Evolutionary conservation across 768 basidiomycete species (phyloP), one percentile per base, ranked within the genome.

Genomic region (Pisolithus albus): DNA sequence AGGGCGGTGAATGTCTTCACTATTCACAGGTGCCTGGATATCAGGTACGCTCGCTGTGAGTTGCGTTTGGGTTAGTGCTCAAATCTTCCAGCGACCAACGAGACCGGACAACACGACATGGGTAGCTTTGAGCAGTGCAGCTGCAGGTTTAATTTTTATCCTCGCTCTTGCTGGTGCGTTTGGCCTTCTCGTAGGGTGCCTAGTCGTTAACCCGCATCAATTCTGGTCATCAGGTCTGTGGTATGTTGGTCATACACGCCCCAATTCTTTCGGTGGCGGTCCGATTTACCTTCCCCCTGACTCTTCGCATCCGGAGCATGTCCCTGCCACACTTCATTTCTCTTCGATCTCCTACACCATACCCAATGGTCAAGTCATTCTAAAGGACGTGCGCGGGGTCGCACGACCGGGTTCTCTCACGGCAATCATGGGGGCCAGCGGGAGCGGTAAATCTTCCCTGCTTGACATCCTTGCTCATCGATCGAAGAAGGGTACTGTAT

Each of bases 341-440:
- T 82, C 82, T 46, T 74, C 83, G 51, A 73, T 98, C 52, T 82
- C 88, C 0, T 99, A 99, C 68, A 75, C 77, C 2, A 79, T 96
- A 21, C 73, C 64, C 10, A 64, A 77, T 4, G 73, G 75, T 38
- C 78, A 82, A 39, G 72, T 74, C 4, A 86, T 97, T 46, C 76
- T 98, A n/a, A 82, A 86, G 57, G 74, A 75, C 46, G 85, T 98
- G 49, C 84, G 85, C 0, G 95, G 95, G 4, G 77, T 79, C 9
- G 88, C 92, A 41, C 82, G 86, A 58, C 87, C 93, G 0, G 95
- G 95, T 7, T 88, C 93, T 65, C 74, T 97, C 47, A 84, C 94
- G 73, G 95, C 93, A 1, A 89, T 98, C 59, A 93, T 98, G 88
- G 95, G 95, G 53, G 92, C 93, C 0, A 95, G 92, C 0, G 95